Percentiles rank a stretch among this genome's conserved stretches.
Evolutionary conservation across 352 stramenopile species (phyloP).

Genomic region (Pythium grandisporangium): DNA sequence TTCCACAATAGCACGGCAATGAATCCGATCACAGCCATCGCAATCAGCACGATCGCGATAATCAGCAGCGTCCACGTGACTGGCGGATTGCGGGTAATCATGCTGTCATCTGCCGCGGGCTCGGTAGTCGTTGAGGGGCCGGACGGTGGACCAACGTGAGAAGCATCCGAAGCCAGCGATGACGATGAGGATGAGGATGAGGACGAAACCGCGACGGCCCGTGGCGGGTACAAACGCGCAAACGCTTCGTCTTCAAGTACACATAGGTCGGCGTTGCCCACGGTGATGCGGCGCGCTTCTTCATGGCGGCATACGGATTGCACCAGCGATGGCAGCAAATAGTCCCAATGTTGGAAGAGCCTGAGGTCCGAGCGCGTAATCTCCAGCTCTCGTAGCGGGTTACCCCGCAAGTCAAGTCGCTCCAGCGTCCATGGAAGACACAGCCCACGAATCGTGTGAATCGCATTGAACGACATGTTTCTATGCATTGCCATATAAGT

Average conservation of each 20-base stretch:
- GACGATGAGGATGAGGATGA: neutral
- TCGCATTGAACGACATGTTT: neutral
- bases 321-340: neutral
- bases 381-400: constrained; percentile 7
- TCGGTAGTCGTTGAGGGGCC: neutral
- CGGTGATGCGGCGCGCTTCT: neutral
- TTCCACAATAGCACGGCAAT: constrained; percentile 16
- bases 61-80: constrained; percentile 18
- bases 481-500: neutral
- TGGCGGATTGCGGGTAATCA: neutral
- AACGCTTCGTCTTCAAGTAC: neutral
- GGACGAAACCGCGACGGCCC: neutral
- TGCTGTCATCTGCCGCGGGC: neutral
- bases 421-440: constrained; percentile 9
- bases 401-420: constrained; percentile 9
- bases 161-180: neutral
- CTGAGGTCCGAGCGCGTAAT: constrained; percentile 5
- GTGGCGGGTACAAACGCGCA: neutral
- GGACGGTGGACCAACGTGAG: neutral
- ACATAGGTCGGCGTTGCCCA: neutral
- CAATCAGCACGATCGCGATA: constrained; percentile 10
- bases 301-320: neutral
- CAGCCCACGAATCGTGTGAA: constrained; percentile 2
- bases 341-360: neutral
- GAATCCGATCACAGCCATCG: constrained; percentile 12